phyloP scores from a whole-genome alignment of 2,329 filamentous ascomycete species.

The Penicillium thymicola region DNA sequence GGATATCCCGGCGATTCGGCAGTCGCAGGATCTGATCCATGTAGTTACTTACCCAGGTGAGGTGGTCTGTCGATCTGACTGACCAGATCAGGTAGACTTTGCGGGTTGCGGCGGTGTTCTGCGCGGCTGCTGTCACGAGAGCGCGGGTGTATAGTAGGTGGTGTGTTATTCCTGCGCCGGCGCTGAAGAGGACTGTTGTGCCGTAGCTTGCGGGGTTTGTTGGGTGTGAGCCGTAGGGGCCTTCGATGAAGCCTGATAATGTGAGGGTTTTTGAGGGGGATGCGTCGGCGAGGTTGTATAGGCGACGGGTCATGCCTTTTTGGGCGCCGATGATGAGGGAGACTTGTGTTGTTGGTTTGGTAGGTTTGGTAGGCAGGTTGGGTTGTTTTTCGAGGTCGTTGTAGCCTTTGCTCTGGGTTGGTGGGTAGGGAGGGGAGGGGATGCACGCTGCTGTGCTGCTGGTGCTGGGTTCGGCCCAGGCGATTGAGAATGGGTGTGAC shows the following conservation, averaged over 20 bases:
- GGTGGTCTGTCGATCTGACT: slow-evolving; percentile 57
- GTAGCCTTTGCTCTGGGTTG: slow-evolving; percentile 8
- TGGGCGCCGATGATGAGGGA: slow-evolving; percentile 58
- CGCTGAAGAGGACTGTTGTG: slow-evolving; percentile 64
- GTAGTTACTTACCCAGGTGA: slow-evolving; percentile 63
- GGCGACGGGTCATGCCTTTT: slow-evolving; percentile 61
- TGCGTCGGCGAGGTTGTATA: slow-evolving; percentile 56
- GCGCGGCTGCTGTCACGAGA: slow-evolving; percentile 52
- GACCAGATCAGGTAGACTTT: slow-evolving; percentile 63
- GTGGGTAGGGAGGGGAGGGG: slow-evolving; percentile 12
- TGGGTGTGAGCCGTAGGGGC: slow-evolving; percentile 61
- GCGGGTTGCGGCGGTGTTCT: slow-evolving; percentile 55
- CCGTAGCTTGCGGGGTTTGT: slow-evolving; percentile 58
- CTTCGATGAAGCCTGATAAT: slow-evolving; percentile 59
- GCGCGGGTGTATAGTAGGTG: slow-evolving; percentile 60
- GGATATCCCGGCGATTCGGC: slow-evolving; percentile 56
- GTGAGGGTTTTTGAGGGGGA: slow-evolving; percentile 50
- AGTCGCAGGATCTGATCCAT: slow-evolving; percentile 64
- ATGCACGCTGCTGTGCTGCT: slow-evolving; percentile 14
- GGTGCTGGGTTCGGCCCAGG: slow-evolving; percentile 40
- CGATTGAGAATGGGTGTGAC: slow-evolving; percentile 50
- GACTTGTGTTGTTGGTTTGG: slow-evolving; percentile 37
- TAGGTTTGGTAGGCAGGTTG: slow-evolving; percentile 17
- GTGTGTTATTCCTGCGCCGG: slow-evolving; percentile 65
- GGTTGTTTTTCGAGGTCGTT: slow-evolving; percentile 36